A percentile compares a stretch with the other conserved stretches of the same genome.
Conservation (phyloP, 495 filamentous ascomycete species). For the Lentithecium fluviatile region DNA sequence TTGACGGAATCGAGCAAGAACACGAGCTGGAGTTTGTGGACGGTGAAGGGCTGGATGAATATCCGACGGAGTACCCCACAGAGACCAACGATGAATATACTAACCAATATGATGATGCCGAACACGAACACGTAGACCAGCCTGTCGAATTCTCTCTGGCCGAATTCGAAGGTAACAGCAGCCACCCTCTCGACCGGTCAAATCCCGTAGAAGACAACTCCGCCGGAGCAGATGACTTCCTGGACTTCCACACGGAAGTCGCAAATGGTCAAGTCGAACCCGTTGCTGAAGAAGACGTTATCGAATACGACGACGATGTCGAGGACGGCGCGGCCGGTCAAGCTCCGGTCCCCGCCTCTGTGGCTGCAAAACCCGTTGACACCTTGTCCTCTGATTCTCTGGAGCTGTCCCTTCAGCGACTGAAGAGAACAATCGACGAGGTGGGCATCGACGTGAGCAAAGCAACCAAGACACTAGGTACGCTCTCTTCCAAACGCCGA, state of each 20-base stretch:
- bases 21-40: too few species aligned
- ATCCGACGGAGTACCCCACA: neutral
- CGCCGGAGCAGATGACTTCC: neutral
- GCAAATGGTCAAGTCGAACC: neutral
- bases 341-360: slow-evolving; percentile 1
- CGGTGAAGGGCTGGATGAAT: too few species aligned
- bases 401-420: slow-evolving; percentile 9
- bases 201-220: neutral
- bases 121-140: slow-evolving; percentile 14
- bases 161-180: neutral
- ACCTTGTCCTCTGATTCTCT: neutral
- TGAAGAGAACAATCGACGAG: slow-evolving; percentile 13
- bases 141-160: neutral
- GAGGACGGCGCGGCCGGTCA: slow-evolving; percentile 15
- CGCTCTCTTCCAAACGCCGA: neutral
- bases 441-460: neutral
- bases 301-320: slow-evolving; percentile 24
- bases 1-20: too few species aligned
- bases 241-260: neutral
- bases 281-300: slow-evolving; percentile 2
- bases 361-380: slow-evolving; percentile 1
- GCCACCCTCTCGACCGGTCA: neutral
- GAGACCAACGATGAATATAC: neutral
- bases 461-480: slow-evolving; percentile 3
- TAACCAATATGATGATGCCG: neutral